Evolutionary conservation across 1,284 basidiomycete species (phyloP), one percentile per base, ranked within the genome.

Genomic region (Leccinum subrobustum): DNA sequence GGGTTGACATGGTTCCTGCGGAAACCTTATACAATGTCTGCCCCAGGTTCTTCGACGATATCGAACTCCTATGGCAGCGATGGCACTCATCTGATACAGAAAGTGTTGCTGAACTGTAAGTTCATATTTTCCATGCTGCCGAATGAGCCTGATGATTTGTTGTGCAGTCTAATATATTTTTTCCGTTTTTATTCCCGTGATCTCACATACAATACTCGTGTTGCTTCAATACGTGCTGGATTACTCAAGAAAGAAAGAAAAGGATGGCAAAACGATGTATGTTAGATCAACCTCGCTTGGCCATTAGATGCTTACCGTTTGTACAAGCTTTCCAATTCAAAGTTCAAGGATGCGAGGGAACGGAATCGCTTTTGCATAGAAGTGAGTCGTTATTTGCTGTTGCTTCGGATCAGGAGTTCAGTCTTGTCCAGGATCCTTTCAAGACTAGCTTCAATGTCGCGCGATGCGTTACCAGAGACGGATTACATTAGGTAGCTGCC

Each of bases 101-200:
- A 69, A 91, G 85, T 66, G 92, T 98, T 57, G 96, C 95, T 64
- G 96, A 98, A 76, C 79, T 99, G 87, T 93, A 68, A 65, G 89
- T 79, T 27, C 23, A 37, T 7, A 5, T 23, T 9, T 33, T 58
- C 58, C 42, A 20, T 64, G 23, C 51, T 60, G 37, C 61, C 31
- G 58, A 42, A 54, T 51, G 33, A 59, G n/a, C 18, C 61, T 68
- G 55, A 70, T 59, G 31, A 33, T 48, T 37, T 20, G 35, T 33
- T 25, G 1, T 57, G 51, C 25, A 95, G 92, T 68, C 81, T 99
- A 73, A 93, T 98, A 73, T 96, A 98, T 75, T 98, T 99, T 76
- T 99, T 98, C 84, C 89, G 92, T 67, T 98, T 95, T 78, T 98
- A 93, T 76, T 90, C 94, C 54, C 90, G 94, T 67, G 95, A 96